Conservation (phyloP, 306 rosid genomes). For the Quercus wislizeni region DNA sequence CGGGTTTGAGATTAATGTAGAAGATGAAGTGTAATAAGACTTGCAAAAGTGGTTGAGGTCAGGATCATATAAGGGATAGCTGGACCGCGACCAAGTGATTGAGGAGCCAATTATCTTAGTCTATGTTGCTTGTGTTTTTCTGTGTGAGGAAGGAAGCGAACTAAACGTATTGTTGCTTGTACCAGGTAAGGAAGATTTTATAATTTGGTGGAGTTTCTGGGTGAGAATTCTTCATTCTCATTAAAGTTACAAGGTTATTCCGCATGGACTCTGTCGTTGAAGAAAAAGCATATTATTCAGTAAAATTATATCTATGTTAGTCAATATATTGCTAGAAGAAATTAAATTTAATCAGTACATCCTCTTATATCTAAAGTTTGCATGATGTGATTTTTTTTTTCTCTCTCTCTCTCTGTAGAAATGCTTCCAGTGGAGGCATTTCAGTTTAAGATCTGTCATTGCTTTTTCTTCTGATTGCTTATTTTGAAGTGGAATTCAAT, state of each 20-base stretch:
- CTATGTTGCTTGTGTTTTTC: neutral
- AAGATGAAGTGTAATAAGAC: neutral
- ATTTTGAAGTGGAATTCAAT: neutral
- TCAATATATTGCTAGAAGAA: neutral
- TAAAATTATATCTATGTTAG: neutral
- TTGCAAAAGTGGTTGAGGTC: neutral
- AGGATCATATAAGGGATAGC: no score
- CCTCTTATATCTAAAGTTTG: no score
- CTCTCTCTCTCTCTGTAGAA: neutral
- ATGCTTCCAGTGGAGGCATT: neutral
- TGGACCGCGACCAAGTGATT: neutral
- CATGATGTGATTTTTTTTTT: neutral
- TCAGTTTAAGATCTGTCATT: neutral
- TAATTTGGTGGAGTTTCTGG: neutral
- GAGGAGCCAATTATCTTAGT: neutral
- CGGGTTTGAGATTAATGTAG: neutral
- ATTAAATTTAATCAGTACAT: no score
- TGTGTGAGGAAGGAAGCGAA: neutral
- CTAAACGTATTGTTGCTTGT: constrained; percentile 7
- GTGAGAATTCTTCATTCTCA: neutral
- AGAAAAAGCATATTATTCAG: neutral
- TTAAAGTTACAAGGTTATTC: neutral
- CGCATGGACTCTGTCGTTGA: neutral
- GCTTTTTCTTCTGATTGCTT: neutral
- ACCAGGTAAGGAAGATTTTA: neutral